phyloP scores from a whole-genome alignment of 2,329 filamentous ascomycete species.

The Phyllosticta capitalensis region DNA sequence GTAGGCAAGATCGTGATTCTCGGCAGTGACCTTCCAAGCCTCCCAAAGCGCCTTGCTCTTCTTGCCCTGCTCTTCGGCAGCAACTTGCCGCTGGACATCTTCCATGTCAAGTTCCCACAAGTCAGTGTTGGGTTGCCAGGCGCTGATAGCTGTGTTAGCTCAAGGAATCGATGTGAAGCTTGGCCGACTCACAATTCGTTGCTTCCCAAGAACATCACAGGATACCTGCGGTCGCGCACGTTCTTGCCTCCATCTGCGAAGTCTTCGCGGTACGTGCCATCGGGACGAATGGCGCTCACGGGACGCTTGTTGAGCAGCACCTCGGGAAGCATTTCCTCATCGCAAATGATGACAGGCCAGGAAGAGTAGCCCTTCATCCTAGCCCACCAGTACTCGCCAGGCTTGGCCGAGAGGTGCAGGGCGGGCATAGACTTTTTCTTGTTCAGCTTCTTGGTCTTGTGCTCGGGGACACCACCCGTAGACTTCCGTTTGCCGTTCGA shows the following conservation, averaged over 20 bases:
- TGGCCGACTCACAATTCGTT: constrained; percentile 89
- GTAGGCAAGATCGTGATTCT: constrained; percentile 66
- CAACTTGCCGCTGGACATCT: constrained; percentile 61
- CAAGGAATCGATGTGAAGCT: neutral
- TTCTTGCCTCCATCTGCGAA: constrained; percentile 84
- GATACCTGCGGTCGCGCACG: constrained; percentile 73
- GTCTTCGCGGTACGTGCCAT: constrained; percentile 80
- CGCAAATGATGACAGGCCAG: constrained; percentile 90
- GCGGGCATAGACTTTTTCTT: constrained; percentile 73
- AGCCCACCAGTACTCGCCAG: constrained; percentile 85
- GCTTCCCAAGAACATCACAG: constrained; percentile 88
- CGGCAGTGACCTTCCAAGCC: constrained; percentile 71
- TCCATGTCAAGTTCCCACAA: constrained; percentile 68
- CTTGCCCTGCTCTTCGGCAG: constrained; percentile 59
- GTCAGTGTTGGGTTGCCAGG: constrained; percentile 82
- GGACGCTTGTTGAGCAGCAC: constrained; percentile 69
- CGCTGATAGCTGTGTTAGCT: constrained; percentile 43
- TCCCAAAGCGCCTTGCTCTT: constrained; percentile 68
- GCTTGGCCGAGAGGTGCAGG: constrained; percentile 62
- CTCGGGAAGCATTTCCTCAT: constrained; percentile 85
- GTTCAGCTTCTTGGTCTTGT: constrained; percentile 71
- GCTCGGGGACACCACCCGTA: constrained; percentile 50
- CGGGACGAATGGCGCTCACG: constrained; percentile 68
- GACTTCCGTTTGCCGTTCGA: constrained; percentile 61
- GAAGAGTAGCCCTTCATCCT: constrained; percentile 90